Conservation (phyloP, 805 yeast genomes). For the Sugiyamaella americana region DNA sequence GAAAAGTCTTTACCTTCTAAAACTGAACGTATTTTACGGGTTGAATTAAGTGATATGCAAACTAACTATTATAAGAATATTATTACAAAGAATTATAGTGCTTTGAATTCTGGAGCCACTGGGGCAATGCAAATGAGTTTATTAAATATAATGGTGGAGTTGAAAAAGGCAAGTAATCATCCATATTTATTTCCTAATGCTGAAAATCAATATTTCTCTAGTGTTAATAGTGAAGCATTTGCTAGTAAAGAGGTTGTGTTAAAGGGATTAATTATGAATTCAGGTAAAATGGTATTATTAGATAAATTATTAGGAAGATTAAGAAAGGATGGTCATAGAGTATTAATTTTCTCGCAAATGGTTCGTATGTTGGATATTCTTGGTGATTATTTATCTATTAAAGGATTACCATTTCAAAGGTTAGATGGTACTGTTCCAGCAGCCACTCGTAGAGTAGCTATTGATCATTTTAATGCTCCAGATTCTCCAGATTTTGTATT, state of each 20-base stretch:
- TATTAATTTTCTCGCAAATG: slow-evolving; percentile 93
- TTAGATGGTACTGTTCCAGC: slow-evolving; percentile 97
- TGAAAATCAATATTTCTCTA: slow-evolving; percentile 64
- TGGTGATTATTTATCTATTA: slow-evolving; percentile 85
- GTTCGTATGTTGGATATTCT: slow-evolving; percentile 91
- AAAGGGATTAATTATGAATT: slow-evolving; percentile 92
- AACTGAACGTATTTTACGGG: slow-evolving; percentile 90
- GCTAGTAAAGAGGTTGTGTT: slow-evolving; percentile 62
- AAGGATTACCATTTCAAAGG: slow-evolving; percentile 85
- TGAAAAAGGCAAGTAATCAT: slow-evolving; percentile 95
- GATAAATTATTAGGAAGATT: slow-evolving; percentile 83
- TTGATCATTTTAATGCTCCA: slow-evolving; percentile 93
- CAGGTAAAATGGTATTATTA: slow-evolving; percentile 95
- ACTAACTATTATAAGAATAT: slow-evolving; percentile 93
- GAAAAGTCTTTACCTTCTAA: slow-evolving; percentile 95
- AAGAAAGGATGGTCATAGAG: slow-evolving; percentile 92
- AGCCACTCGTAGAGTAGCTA: slow-evolving; percentile 85
- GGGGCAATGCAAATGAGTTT: slow-evolving; percentile 76
- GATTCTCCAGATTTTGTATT: slow-evolving; percentile 90
- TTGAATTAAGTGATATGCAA: slow-evolving; percentile 90
- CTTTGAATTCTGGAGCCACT: slow-evolving; percentile 76
- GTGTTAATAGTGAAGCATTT: slow-evolving; percentile 29
- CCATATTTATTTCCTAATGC: slow-evolving; percentile 94
- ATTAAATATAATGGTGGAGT: slow-evolving; percentile 87
- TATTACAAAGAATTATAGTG: slow-evolving; percentile 84